Conservation (phyloP, 495 filamentous ascomycete species). For the Penicillium alfredii region DNA sequence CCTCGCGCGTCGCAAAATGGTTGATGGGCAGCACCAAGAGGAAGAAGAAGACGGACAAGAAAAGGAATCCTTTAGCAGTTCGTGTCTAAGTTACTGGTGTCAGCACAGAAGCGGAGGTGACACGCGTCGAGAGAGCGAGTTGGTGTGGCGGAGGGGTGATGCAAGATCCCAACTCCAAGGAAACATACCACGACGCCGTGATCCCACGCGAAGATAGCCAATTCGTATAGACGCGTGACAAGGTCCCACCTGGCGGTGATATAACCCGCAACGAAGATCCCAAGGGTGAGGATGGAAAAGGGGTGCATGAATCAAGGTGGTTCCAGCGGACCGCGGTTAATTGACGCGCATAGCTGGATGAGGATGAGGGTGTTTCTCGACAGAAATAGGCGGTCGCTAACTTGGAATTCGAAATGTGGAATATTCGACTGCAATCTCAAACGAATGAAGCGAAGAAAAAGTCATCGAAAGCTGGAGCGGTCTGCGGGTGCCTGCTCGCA, state of each 20-base stretch:
- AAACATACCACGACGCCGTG: slow-evolving; percentile 90
- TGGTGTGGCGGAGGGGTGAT: slow-evolving; percentile 12
- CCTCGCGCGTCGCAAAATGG: slow-evolving; percentile 63
- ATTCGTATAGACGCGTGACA: slow-evolving; percentile 89
- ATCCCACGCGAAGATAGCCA: slow-evolving; percentile 95
- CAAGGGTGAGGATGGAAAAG: slow-evolving; percentile 86
- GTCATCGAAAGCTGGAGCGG: no score
- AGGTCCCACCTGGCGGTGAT: slow-evolving; percentile 98
- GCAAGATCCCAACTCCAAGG: slow-evolving; percentile 1
- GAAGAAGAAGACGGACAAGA: slow-evolving; percentile 72
- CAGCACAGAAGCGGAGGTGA: background rate
- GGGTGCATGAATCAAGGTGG: slow-evolving; percentile 78
- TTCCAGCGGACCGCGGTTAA: slow-evolving; percentile 26
- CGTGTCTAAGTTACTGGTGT: slow-evolving; percentile 54
- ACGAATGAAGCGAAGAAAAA: background rate
- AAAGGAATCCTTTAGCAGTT: slow-evolving; percentile 65
- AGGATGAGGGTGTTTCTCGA: background rate
- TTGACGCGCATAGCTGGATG: slow-evolving; percentile 31
- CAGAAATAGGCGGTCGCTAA: no score
- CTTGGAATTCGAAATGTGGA: background rate
- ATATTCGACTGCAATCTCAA: background rate
- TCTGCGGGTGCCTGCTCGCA: no score
- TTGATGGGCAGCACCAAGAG: slow-evolving; percentile 68
- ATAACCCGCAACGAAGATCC: slow-evolving; percentile 98
- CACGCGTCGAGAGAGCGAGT: background rate